Evolutionary conservation across 441 rosid genomes (phyloP).

Genomic region (Eutrema salsugineum): DNA sequence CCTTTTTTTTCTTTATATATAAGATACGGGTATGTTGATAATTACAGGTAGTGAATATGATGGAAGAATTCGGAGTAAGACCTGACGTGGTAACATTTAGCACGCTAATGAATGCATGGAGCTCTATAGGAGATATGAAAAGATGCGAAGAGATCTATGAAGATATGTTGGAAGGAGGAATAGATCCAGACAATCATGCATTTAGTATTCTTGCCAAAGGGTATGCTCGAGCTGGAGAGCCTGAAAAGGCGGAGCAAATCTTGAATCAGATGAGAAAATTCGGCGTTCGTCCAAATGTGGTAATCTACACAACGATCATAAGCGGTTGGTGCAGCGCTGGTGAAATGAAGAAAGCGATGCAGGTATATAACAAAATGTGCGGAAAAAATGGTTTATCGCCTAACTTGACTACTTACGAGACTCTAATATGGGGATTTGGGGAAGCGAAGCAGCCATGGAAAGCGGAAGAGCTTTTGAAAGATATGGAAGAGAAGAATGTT

Average conservation of each 20-base stretch:
- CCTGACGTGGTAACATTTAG: constrained; percentile 93
- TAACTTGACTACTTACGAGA: constrained; percentile 79
- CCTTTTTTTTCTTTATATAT: neutral
- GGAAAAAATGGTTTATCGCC: constrained; percentile 49
- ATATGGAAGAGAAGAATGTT: constrained; percentile 67
- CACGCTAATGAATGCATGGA: constrained; percentile 95
- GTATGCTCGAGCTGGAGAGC: constrained; percentile 74
- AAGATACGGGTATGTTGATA: neutral
- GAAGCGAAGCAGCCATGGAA: constrained; percentile 88
- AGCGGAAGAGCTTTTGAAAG: constrained; percentile 69
- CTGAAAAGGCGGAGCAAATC: constrained; percentile 64
- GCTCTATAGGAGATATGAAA: constrained; percentile 81
- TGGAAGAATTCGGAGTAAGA: constrained; percentile 81
- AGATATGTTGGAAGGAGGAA: constrained; percentile 74
- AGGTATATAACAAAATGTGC: constrained; percentile 61
- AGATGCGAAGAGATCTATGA: constrained; percentile 81
- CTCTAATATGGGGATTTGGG: constrained; percentile 91
- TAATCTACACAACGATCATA: constrained; percentile 77
- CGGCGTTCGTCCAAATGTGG: constrained; percentile 74
- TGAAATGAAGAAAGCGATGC: constrained; percentile 76
- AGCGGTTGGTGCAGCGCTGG: constrained; percentile 90
- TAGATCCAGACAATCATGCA: constrained; percentile 76
- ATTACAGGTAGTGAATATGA: constrained; percentile 58
- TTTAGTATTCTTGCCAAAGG: constrained; percentile 93
- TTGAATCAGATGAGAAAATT: constrained; percentile 53